Base-by-base conservation (phyloP, 176 grass and related monocot species). In the Carex parvula region DNA sequence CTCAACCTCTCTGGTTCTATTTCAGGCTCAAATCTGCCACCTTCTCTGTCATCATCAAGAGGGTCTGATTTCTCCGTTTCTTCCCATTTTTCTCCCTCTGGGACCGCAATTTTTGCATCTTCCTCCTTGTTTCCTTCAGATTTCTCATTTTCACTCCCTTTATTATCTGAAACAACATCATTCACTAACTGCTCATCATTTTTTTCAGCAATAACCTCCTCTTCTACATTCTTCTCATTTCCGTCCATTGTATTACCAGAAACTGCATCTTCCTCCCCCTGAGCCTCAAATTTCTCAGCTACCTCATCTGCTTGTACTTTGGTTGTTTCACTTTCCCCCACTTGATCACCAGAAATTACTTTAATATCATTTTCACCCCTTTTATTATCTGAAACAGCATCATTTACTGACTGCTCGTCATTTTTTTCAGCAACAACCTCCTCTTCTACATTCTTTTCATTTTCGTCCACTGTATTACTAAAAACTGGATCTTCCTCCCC, bases 291-390 rank as follows among this genome's bases (percentile, higher is more conserved):
- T 81, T 58, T 64, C 59, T 77, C 87, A 35, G 61, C 82, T 83
- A 50, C 70, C 29, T 55, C 59, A 39, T 82, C 85, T 50, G 24
- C 79, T 60, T 64, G 42, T 54, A 54, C 80, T 18, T 26, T 21
- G 11, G 18, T 30, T 64, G 60, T 67, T 67, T 67, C 72, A 3
- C 5, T 15, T 10, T 67, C 79, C 82, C 80, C 80, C 2, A 6
- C 33, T 81, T 55, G 29, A 50, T 14, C 53, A 55, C 33, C 18
- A 84, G 67, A 86, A 88, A 79, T 65, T 33, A 17, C 60, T 8
- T 26, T 52, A 50, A 56, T 60, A 59, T 60, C 77, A 30, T n/a
- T 20, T 81, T 22, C 78, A 37, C 53, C 57, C 35, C 32, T 32
- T 60, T 60, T 41, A 39, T 62, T 62, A 39, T 63, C 78, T 20